A percentile compares a stretch with the other conserved stretches of the same genome.
phyloP scores from a whole-genome alignment of 2,329 filamentous ascomycete species.

The Aciculosporium take region DNA sequence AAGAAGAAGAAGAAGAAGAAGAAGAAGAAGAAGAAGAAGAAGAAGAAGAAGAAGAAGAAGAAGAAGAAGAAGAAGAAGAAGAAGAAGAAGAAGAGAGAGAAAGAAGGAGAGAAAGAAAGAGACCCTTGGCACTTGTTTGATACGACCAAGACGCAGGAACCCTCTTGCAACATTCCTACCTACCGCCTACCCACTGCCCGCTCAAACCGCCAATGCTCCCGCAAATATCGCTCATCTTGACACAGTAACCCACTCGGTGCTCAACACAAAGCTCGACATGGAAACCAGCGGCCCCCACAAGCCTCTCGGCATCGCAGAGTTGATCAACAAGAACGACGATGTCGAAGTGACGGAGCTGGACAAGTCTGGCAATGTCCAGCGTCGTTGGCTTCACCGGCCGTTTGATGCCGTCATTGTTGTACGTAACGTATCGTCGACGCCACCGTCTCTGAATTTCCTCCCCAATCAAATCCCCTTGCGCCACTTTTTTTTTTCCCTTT shows the following conservation, averaged over 20 bases:
- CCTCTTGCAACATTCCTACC: too few species aligned
- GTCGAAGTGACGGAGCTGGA: slow-evolving; percentile 24
- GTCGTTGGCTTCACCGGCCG: slow-evolving; percentile 20
- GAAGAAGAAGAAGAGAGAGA: background rate
- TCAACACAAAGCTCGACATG: background rate
- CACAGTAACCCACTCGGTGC: background rate
- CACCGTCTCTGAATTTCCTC: too few species aligned
- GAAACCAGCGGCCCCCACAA: background rate
- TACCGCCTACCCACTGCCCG: too few species aligned
- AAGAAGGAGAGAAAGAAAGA: slow-evolving; percentile 15
- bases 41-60: background rate
- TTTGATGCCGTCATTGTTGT: slow-evolving; percentile 16
- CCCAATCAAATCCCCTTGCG: too few species aligned
- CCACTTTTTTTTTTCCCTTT: background rate
- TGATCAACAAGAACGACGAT: slow-evolving; percentile 13
- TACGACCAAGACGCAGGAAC: too few species aligned
- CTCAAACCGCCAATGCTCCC: slow-evolving; percentile 37
- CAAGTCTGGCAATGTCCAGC: slow-evolving; percentile 21
- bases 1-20: background rate
- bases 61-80: background rate
- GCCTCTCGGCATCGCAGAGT: slow-evolving; percentile 10
- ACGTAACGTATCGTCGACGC: background rate
- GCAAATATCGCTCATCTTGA: background rate
- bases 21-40: background rate
- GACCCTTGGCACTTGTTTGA: slow-evolving; percentile 76